A percentile compares a stretch with the other conserved stretches of the same genome.
phyloP scores from a whole-genome alignment of 2,329 filamentous ascomycete species.

The Thelonectria blattea region DNA sequence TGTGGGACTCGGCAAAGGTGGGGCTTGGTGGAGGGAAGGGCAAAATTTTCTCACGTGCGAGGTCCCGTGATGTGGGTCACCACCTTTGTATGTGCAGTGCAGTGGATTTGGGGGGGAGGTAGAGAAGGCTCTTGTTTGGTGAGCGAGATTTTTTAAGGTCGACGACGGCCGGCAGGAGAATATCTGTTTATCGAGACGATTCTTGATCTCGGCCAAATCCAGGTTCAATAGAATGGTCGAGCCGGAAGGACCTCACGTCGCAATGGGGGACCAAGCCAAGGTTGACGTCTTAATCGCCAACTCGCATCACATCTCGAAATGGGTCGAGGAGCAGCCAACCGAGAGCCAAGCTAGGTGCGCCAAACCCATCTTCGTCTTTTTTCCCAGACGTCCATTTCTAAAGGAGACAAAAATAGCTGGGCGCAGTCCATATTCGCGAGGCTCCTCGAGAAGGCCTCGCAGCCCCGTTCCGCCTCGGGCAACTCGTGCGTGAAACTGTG shows the following conservation, averaged over 20 bases:
- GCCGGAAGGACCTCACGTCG: conserved; percentile 12
- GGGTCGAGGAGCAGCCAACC: conserved; percentile 50
- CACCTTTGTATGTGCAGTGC: neutral
- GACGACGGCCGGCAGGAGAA: conserved; percentile 13
- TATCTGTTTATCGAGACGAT: neutral
- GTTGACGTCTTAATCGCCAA: conserved; percentile 44
- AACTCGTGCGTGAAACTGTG: conserved; percentile 65
- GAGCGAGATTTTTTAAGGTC: conserved; percentile 12
- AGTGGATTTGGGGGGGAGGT: conserved; percentile 10
- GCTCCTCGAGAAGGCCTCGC: conserved; percentile 56
- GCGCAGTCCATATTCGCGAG: conserved; percentile 53
- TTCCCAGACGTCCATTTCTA: conserved; percentile 32
- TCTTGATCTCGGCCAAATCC: no score
- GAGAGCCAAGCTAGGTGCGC: conserved; percentile 47
- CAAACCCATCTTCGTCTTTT: conserved; percentile 4
- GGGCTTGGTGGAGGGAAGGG: conserved; percentile 38
- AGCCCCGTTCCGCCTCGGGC: conserved; percentile 61
- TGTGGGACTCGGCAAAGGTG: conserved; percentile 38
- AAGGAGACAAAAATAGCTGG: conserved; percentile 29
- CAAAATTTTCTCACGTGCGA: conserved; percentile 45
- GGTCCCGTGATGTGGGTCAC: conserved; percentile 37
- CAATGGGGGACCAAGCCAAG: conserved; percentile 35
- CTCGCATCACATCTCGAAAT: conserved; percentile 47
- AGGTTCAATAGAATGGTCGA: neutral
- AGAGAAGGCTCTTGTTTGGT: neutral